Evolutionary conservation across 805 yeast species (phyloP).

Genomic region (Kodamaea kaohsiungensis): DNA sequence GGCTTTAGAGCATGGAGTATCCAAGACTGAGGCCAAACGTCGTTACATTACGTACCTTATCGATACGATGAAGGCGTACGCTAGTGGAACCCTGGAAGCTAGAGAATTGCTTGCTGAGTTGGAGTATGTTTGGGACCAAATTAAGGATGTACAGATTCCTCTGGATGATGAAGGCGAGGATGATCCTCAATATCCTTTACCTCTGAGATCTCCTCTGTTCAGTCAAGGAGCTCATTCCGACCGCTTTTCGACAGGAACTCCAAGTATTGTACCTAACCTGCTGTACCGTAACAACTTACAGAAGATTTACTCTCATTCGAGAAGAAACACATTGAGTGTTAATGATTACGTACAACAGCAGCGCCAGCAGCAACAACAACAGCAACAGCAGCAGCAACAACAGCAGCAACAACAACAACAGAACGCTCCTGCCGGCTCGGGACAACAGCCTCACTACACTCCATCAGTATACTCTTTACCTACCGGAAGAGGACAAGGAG

Average conservation of each 20-base stretch:
- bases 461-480: conserved; percentile 18
- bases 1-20: conserved; percentile 70
- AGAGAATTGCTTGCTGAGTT: conserved; percentile 65
- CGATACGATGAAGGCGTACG: conserved; percentile 70
- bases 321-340: conserved; percentile 38
- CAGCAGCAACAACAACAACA: conserved; percentile 5
- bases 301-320: conserved; percentile 45
- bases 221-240: conserved; percentile 34
- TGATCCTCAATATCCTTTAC: conserved; percentile 21
- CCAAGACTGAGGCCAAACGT: conserved; percentile 71
- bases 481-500: conserved; percentile 1
- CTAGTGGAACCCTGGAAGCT: conserved; percentile 66
- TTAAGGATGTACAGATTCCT: conserved; percentile 47
- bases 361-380: conserved; percentile 18
- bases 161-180: conserved; percentile 32
- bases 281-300: conserved; percentile 39
- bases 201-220: conserved; percentile 37
- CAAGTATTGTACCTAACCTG: conserved; percentile 25
- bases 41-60: conserved; percentile 66
- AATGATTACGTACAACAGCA: conserved; percentile 40
- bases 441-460: conserved; percentile 6
- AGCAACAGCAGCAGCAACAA: neutral
- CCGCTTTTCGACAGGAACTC: conserved; percentile 38
- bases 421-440: conserved; percentile 9
- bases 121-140: conserved; percentile 74